Evolutionary conservation across 106 monocot genomes (phyloP).

Genomic region (Iris macrosiphon): DNA sequence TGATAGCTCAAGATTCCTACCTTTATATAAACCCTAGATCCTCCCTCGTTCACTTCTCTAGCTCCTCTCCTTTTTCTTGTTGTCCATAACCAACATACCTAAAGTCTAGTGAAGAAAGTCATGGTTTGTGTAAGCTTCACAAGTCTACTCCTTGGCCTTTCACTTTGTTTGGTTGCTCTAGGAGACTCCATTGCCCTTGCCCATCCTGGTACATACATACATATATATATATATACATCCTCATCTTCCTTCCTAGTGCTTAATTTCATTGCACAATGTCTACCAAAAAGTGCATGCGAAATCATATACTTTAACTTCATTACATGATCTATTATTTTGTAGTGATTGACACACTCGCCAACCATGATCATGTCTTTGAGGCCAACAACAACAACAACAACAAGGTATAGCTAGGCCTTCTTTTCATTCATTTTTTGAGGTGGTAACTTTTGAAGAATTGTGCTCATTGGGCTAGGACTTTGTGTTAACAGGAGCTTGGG

Average conservation of each 20-base stretch:
- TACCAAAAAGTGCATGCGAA: background rate
- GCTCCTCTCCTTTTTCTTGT: constrained; percentile 1
- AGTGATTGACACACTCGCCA: background rate
- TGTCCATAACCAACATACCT: constrained; percentile 11
- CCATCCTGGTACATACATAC: constrained; percentile 6
- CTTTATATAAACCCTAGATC: constrained; percentile 23
- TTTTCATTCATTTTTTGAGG: background rate
- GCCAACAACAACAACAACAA: no score
- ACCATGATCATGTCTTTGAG: background rate
- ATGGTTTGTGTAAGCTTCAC: constrained; percentile 18
- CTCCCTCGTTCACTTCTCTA: background rate
- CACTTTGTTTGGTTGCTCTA: constrained; percentile 9
- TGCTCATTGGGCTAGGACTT: constrained; percentile 2
- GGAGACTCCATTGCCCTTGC: constrained; percentile 13
- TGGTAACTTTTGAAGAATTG: background rate
- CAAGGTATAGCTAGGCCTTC: background rate
- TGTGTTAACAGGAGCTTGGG: background rate
- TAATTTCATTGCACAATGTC: no score
- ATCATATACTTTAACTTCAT: background rate
- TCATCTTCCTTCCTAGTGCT: background rate
- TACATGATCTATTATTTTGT: background rate
- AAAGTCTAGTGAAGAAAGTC: constrained; percentile 1
- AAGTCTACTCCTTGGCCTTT: constrained; percentile 17
- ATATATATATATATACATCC: no score
- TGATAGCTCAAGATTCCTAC: constrained; percentile 1